phyloP scores from a whole-genome alignment of 371 early-diverging fungal genomes.

The Gilbertella persicaria region DNA sequence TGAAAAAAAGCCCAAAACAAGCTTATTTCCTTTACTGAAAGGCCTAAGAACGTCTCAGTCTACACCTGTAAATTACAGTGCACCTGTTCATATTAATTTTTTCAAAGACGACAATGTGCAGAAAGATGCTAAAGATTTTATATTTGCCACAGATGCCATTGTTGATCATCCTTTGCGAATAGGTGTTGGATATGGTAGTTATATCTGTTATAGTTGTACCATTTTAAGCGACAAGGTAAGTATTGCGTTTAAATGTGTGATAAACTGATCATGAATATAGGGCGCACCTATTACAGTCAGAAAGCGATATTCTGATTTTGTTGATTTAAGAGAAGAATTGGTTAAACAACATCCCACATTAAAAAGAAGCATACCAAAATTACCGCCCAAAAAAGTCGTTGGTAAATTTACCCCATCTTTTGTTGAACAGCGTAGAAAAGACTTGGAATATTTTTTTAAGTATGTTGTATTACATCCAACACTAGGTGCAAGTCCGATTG shows the following conservation, averaged over 20 bases:
- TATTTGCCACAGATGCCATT: constrained; percentile 53
- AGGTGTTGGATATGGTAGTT: constrained; percentile 53
- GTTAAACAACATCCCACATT: constrained; percentile 40
- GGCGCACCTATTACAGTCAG: constrained; percentile 46
- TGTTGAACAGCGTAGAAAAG: constrained; percentile 54
- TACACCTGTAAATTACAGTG: constrained; percentile 12
- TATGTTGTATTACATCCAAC: constrained; percentile 58
- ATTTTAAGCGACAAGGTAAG: constrained; percentile 49
- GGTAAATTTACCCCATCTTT: constrained; percentile 56
- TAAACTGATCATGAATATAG: constrained; percentile 14
- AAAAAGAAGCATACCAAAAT: constrained; percentile 50
- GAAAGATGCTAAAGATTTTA: constrained; percentile 16
- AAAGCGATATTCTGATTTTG: constrained; percentile 62
- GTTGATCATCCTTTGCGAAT: constrained; percentile 54
- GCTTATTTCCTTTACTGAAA: constrained; percentile 22
- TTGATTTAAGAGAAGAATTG: constrained; percentile 47
- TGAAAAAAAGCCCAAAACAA: constrained; percentile 8
- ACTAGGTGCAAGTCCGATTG: constrained; percentile 43
- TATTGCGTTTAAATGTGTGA: background rate
- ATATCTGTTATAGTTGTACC: constrained; percentile 58
- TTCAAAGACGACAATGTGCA: constrained; percentile 32
- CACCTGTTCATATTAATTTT: constrained; percentile 37
- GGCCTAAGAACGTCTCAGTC: constrained; percentile 24
- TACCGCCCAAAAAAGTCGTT: constrained; percentile 59
- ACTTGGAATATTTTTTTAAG: constrained; percentile 60